Evolutionary conservation across 352 stramenopile genomes (phyloP), one percentile per base, ranked within the genome.

Genomic region (Phytophthora tentaculata): DNA sequence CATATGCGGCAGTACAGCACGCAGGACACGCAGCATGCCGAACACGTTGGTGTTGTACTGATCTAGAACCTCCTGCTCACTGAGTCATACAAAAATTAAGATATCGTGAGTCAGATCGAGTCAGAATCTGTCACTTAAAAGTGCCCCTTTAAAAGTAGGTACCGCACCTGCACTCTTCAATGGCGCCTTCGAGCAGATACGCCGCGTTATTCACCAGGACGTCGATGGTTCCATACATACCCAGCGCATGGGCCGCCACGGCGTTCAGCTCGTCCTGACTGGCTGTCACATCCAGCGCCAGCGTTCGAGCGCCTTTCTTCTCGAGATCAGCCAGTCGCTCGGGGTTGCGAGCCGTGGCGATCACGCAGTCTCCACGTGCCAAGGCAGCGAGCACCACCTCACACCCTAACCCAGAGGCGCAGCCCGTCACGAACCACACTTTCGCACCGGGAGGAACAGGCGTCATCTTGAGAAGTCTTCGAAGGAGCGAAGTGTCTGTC

Each of bases 181-280:
- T 69, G 8, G 64, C 68, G 3, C 75, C 78, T 52, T 74, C 53
- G 80, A 43, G 35, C 13, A 43, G 35, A 43, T 43, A 43, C 19
- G 70, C 75, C 19, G 74, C 74, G 57, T 84, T 84, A 55, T 84
- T 82, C 17, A 82, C 73, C 22, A 84, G 53, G 16, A 83, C 56
- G 54, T 82, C 73, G 55, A 82, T 73, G 10, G 55, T 64, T 12
- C 71, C 77, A 22, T 74, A 70, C 43, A 60, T 53, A 2, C 24
- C 59, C 17, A 69, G 29, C 17, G 72, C 68, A 0, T 61, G n/a
- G 7, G 54, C 55, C n/a, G 73, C 62, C 19, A 76, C 61, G 9
- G 60, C 16, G 20, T 69, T 53, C 29, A 85, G 49, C 12, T 63
- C 56, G 32, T 71, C 35, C n/a, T 43, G 35, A n/a, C 13, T 43